Evolutionary conservation across 768 basidiomycete species (phyloP), one percentile per base, ranked within the genome.

Genomic region (Pseudohyphozyma bogoriensis): DNA sequence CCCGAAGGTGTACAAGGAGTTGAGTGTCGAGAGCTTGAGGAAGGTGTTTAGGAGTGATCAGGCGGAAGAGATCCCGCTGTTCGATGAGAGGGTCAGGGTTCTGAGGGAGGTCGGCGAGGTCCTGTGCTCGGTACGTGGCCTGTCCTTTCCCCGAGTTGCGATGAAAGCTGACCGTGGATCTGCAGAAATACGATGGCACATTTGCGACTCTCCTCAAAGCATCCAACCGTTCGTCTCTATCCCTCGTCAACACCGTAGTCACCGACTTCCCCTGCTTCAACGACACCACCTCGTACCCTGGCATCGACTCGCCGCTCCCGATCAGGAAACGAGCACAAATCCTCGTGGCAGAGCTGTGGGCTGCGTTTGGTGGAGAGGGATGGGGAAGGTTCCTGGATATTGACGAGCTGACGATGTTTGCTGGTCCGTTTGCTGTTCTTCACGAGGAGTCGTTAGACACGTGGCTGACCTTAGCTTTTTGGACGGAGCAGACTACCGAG

Each of bases 241-340:
- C 85, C 35, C 79, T 89, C 16, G 87, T 87, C 28, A 79, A 82
- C 64, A 80, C 81, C 77, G 80, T 90, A 39, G 77, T 80, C 0
- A 79, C 84, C 28, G 77, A 77, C 1, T 90, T 90, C 70, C 85
- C 86, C 3, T 79, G 80, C 1, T 90, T 87, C 74, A 79, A 84
- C 40, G 89, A 91, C 54, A 42, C 51, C 24, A 28, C 33, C n/a
- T 11, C 33, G 49, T 59, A 59, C 53, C 45, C 45, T 12, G 15
- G 31, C 20, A 7, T 51, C 24, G 35, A 35, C 5, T 42, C 58
- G 42, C 51, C 40, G 26, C 87, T 91, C 11, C 83, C 74, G 73
- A 78, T 92, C 58, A 90, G 89, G 86, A 93, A 93, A 72, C 83
- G 89, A 36, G 84, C 89, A 1, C 89, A 93, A 66, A 93, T 93